Base-by-base conservation (phyloP, 2,329 filamentous ascomycete genomes). In the Colletotrichum echinochloae region DNA sequence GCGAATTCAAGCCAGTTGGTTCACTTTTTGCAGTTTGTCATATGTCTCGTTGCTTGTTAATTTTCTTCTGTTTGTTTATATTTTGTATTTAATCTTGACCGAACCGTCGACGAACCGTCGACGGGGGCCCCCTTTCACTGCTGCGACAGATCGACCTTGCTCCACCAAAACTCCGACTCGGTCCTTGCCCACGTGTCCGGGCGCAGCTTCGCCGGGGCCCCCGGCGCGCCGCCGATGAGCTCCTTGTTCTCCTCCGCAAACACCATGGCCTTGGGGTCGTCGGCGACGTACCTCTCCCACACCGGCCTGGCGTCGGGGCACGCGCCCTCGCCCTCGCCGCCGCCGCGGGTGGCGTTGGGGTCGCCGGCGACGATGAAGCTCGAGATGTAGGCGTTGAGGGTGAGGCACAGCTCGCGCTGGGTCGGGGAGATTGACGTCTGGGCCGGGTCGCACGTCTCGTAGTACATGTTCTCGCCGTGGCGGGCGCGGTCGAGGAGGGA, bases 201-300 rank as follows among this genome's bases (percentile, higher is more conserved):
- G 77, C 66, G 82, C 75, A 0, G 83, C 86, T 2, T 84, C 79
- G 5, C 80, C 76, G 4, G 87, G 88, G 18, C 70, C 74, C 37
- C 76, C 76, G 49, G 62, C 59, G 68, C 83, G 73, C 73, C 81
- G 35, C 72, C 74, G 71, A 82, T 78, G 7, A 79, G 78, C 79
- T 91, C 88, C 74, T 89, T 83, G 74, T 91, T 91, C 5, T 87
- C 89, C 51, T 82, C 75, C 1, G 89, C 89, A 77, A 91, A 91
- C 3, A 91, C 82, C 75, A 88, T 79, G 35, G 87, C 73, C 70
- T 74, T 74, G 1, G 81, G 83, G 8, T 16, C 74, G 75, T 1
- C 33, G 2, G 65, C 26, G 33, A 59, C 48, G 20, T 73, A 73
- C 11, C 65, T 37, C 7, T 74, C 71, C 30, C 60, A 87, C 9